Conservation (phyloP, 768 basidiomycete species). For the Tubosaeta sp. region DNA sequence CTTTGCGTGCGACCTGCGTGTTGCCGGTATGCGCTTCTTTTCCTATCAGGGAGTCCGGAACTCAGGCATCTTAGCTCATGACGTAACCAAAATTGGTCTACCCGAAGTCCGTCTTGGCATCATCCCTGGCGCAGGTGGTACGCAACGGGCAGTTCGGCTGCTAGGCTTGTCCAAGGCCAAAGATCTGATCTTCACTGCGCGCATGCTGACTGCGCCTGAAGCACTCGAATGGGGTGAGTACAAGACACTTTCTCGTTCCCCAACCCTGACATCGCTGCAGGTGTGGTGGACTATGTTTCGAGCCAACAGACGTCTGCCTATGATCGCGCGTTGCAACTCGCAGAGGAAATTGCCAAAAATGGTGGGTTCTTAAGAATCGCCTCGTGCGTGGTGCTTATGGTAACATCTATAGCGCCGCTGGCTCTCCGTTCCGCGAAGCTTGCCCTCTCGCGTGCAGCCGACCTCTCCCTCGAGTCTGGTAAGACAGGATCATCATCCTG, state of each 20-base stretch:
- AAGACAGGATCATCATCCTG: neutral
- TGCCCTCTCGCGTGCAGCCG: slow-evolving; percentile 76
- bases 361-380: slow-evolving; percentile 38
- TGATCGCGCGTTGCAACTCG: slow-evolving; percentile 68
- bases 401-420: slow-evolving; percentile 58
- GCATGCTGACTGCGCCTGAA: slow-evolving; percentile 59
- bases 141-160: slow-evolving; percentile 75
- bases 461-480: slow-evolving; percentile 77
- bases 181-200: slow-evolving; percentile 80
- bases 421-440: slow-evolving; percentile 86
- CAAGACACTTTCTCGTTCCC: neutral
- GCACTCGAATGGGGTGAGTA: slow-evolving; percentile 65
- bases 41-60: neutral
- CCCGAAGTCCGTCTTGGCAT: slow-evolving; percentile 80
- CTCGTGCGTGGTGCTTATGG: neutral
- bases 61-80: slow-evolving; percentile 39
- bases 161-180: slow-evolving; percentile 80
- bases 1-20: slow-evolving; percentile 85
- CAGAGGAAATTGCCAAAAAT: slow-evolving; percentile 59
- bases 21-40: slow-evolving; percentile 63
- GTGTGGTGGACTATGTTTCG: slow-evolving; percentile 80
- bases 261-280: slow-evolving; percentile 35
- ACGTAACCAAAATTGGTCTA: slow-evolving; percentile 81
- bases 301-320: slow-evolving; percentile 54
- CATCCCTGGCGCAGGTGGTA: slow-evolving; percentile 89